Base-by-base conservation (phyloP, 1,284 basidiomycete genomes). In the Melampsora americana region DNA sequence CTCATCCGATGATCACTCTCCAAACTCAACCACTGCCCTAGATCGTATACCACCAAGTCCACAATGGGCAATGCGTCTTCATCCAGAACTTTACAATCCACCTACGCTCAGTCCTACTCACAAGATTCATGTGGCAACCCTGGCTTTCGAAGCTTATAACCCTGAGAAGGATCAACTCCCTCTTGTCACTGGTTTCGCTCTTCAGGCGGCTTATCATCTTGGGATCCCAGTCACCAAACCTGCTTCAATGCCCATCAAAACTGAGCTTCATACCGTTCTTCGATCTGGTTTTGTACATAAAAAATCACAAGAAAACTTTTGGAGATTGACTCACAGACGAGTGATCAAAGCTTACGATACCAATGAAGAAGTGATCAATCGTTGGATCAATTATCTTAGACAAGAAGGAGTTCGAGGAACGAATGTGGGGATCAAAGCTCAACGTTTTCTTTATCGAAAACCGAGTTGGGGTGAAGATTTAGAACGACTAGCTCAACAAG, bases 251-350 rank as follows among this genome's bases (percentile, higher is more conserved):
- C 94, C 94, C 0, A 92, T 88, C 1, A 87, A 90, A 79, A 89
- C 90, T 30, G 86, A 87, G 9, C 85, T 97, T 11, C 93, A 92
- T 89, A 97, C 95, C 0, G 94, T 98, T 16, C 87, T 88, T 12
- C 88, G 90, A 60, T 88, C 89, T 3, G 94, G 95, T 3, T 98
- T 98, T 83, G 90, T 89, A 9, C 90, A 95, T 84, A 99, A 99
- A 83, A 97, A 96, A 84, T 86, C 88, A 26, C 94, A 97, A 84
- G 94, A 99, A 85, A 98, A 98, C 85, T 99, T 97, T 83, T 90
- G 93, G 84, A 85, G 92, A 42, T 87, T 86, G 80, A 90, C 91
- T 73, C 91, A 95, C 82, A 91, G 90, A 80, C 87, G 95, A 18
- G 87, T 87, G 28, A 89, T 99, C 85, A 95, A 95, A 84, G 90